A percentile compares a stretch with the other conserved stretches of the same genome.
phyloP scores from a whole-genome alignment of 2,329 filamentous ascomycete genomes.

The Clonostachys solani region DNA sequence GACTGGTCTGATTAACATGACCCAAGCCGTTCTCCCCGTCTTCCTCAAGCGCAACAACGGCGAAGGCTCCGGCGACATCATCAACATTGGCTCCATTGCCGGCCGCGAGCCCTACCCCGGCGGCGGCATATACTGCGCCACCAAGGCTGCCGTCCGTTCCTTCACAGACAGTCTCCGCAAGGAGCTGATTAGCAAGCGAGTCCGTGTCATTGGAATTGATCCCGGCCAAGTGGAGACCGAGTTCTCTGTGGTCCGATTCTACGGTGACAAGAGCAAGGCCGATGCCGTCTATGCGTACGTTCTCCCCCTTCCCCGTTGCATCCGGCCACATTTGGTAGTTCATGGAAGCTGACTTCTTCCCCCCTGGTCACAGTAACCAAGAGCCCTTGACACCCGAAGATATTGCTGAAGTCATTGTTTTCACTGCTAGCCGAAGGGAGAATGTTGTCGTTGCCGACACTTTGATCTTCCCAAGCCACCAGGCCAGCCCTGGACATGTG shows the following conservation, averaged over 20 bases:
- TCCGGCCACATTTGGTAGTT: neutral
- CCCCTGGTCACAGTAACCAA: conserved; percentile 48
- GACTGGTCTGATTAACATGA: conserved; percentile 93
- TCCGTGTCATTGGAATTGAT: conserved; percentile 83
- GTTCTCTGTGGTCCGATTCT: conserved; percentile 86
- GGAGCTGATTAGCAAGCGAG: conserved; percentile 76
- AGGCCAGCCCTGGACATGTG: conserved; percentile 26
- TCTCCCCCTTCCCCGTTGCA: neutral
- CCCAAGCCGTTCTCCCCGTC: conserved; percentile 80
- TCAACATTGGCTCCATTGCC: conserved; percentile 89
- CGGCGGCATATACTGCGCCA: conserved; percentile 89
- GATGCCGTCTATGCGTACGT: conserved; percentile 82
- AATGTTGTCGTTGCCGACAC: conserved; percentile 90
- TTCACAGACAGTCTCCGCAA: conserved; percentile 81
- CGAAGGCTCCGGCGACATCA: conserved; percentile 78
- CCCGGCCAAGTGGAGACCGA: conserved; percentile 93
- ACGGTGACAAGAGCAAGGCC: conserved; percentile 84
- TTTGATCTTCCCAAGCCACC: conserved; percentile 82
- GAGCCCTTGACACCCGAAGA: conserved; percentile 86
- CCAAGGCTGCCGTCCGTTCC: conserved; percentile 82
- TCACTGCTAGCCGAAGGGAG: conserved; percentile 76
- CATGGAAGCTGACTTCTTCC: neutral
- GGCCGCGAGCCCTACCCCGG: conserved; percentile 81
- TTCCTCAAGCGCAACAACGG: conserved; percentile 73
- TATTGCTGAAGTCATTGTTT: conserved; percentile 87